Evolutionary conservation across 768 basidiomycete species (phyloP), one percentile per base, ranked within the genome.

Genomic region (Clathrus columnatus): DNA sequence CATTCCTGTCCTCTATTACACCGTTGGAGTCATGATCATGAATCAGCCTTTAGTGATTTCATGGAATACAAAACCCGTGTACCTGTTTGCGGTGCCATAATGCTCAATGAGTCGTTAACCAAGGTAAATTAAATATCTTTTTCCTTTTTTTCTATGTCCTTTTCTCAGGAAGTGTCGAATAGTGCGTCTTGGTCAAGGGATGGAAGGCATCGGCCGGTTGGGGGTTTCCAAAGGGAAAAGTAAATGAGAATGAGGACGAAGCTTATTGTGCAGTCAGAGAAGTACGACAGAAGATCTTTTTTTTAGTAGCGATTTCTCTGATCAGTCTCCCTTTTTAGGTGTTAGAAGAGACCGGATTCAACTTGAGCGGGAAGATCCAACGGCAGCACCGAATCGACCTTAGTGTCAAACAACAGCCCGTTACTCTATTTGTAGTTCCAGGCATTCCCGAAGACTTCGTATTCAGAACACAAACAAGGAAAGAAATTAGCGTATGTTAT

Each of bases 141-240:
- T 28, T 28, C 29, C 21, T n/a, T 36, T 30, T 50, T 27, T 16
- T 24, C 24, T 10, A 3, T 28, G 18, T 49, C 28, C 49, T 20
- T 51, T 49, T 55, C 42, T 42, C 28, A 20, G 56, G 48, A 57
- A 59, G 54, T 44, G 26, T 30, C 54, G 48, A 50, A 20, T 65
- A 97, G 94, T 93, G 91, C 65, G 77, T 99, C n/a, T 79, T 99
- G 57, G 96, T 99, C 57, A 93, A 96, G 70, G 96, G 96, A 6
- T 98, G 91, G 91, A 97, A 96, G 69, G 83, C 91, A 30, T 89
- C 86, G 18, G 89, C 96, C 1, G 91, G 92, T 6, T 99, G 96
- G 96, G 87, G 91, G n/a, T 99, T 98, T 69, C 96, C 96, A 6
- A 90, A 95, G 67, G 96, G 96, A n/a, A 99, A 99, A 72, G 98